These are phyloP conservation scores for Papilionanthe hybrid DNA, from an alignment of 116 monocot genomes.

Conservation along the genomic window DNA sequence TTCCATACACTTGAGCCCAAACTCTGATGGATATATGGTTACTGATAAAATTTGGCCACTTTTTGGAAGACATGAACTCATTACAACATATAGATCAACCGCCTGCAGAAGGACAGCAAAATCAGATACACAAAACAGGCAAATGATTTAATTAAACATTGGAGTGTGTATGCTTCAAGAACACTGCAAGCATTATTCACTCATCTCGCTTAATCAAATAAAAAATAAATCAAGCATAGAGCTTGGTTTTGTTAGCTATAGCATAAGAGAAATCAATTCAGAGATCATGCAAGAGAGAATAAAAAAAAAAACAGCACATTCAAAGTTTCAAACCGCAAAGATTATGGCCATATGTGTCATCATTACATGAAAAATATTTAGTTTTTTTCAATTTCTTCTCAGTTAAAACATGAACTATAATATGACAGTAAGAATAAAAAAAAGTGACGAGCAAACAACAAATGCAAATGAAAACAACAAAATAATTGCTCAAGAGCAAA, in stretches of 20 bases:
- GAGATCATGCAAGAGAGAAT: no score
- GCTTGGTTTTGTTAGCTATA: no score
- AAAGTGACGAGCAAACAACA: not conserved
- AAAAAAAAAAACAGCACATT: no score
- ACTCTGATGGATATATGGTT: conserved; percentile 78
- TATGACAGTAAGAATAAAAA: not conserved
- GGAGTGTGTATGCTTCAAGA: not conserved
- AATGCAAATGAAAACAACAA: conserved; percentile 4
- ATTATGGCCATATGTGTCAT: no score
- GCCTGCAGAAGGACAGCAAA: conserved; percentile 33
- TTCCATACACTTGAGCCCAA: conserved; percentile 85
- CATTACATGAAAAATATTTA: not conserved
- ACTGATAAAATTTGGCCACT: conserved; percentile 70
- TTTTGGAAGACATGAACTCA: conserved; percentile 86
- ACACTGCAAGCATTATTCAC: not conserved
- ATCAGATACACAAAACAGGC: not conserved
- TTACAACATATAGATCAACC: conserved; percentile 85
- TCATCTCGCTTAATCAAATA: no score
- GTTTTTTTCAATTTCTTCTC: not conserved
- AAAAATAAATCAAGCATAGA: no score
- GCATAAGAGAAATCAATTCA: no score
- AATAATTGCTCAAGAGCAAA: not conserved
- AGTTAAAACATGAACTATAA: not conserved
- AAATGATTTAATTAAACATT: not conserved
- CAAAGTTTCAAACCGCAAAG: no score